These are phyloP conservation scores for Metschnikowia matae DNA, from an alignment of 805 yeast genomes.

Conservation along the genomic window DNA sequence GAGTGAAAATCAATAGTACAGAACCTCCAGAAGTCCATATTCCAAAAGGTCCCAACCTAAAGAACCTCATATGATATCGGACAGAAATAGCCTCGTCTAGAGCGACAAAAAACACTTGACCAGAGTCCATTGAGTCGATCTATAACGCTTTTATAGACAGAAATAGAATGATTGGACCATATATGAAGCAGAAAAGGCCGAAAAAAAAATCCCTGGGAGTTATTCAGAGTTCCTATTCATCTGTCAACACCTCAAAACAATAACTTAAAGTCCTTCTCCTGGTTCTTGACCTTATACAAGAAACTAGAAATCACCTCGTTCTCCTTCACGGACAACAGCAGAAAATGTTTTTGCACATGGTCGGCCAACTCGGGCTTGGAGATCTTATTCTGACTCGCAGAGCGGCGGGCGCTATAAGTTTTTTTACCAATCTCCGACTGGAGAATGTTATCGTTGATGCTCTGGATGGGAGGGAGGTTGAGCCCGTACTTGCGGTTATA, in stretches of 20 bases:
- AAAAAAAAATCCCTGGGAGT: too few species aligned
- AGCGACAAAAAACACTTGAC: too few species aligned
- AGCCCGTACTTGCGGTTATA: conserved; percentile 62
- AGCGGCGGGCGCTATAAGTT: conserved; percentile 39
- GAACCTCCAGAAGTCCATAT: too few species aligned
- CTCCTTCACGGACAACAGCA: conserved; percentile 58
- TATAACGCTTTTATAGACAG: too few species aligned
- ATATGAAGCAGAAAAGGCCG: too few species aligned
- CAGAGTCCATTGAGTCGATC: too few species aligned
- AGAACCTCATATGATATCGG: too few species aligned
- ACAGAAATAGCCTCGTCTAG: too few species aligned
- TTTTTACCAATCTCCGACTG: conserved; percentile 71
- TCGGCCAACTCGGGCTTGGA: conserved; percentile 57
- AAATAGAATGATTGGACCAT: too few species aligned
- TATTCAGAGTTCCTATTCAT: background rate
- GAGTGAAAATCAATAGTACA: too few species aligned
- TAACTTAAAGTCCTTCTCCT: conserved; percentile 44
- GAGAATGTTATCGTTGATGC: conserved; percentile 66
- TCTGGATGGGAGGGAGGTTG: conserved; percentile 54
- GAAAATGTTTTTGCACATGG: conserved; percentile 66
- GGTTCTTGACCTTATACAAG: conserved; percentile 77
- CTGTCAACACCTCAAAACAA: conserved; percentile 21
- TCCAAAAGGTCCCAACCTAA: too few species aligned
- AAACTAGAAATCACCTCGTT: conserved; percentile 85
- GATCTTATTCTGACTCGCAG: conserved; percentile 37